These are phyloP conservation scores for Datisca glomerata DNA, from an alignment of 306 rosid species.

Conservation along the genomic window DNA sequence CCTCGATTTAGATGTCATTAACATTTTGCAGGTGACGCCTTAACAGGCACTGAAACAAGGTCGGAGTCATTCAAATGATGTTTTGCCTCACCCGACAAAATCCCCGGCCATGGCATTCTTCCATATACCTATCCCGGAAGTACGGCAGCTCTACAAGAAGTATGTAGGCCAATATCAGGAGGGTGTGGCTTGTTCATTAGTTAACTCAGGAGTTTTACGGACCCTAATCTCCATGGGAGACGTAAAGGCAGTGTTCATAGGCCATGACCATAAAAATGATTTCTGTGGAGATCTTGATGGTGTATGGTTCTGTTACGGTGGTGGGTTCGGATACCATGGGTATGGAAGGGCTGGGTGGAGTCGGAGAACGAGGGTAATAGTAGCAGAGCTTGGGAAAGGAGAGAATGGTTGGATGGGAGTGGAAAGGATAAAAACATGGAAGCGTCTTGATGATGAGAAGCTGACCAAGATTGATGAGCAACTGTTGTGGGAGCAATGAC, in stretches of 20 bases:
- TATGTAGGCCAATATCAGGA: slow-evolving; percentile 68
- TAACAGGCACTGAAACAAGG: slow-evolving; percentile 56
- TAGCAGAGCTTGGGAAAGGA: slow-evolving; percentile 56
- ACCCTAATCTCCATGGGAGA: slow-evolving; percentile 58
- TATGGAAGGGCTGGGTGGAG: slow-evolving; percentile 78
- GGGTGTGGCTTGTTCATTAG: slow-evolving; percentile 63
- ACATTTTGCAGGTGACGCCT: slow-evolving; percentile 53
- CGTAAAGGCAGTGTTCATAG: slow-evolving; percentile 86
- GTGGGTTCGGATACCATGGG: slow-evolving; percentile 89
- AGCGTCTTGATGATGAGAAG: slow-evolving; percentile 67
- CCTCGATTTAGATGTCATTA: slow-evolving; percentile 52
- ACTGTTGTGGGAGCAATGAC: slow-evolving; percentile 39
- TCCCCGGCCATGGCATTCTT: slow-evolving; percentile 61
- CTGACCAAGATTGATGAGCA: slow-evolving; percentile 74
- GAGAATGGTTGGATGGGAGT: slow-evolving; percentile 46
- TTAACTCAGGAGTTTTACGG: slow-evolving; percentile 60
- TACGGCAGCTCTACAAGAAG: slow-evolving; percentile 39
- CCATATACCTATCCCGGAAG: slow-evolving; percentile 87
- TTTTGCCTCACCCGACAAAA: slow-evolving; percentile 5
- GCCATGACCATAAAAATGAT: slow-evolving; percentile 86
- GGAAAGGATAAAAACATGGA: slow-evolving; percentile 70
- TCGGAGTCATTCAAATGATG: slow-evolving; percentile 15
- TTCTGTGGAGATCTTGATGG: slow-evolving; percentile 76
- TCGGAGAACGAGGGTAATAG: slow-evolving; percentile 70
- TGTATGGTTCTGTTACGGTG: slow-evolving; percentile 94